A percentile compares a stretch with the other conserved stretches of the same genome.
These are phyloP conservation scores for Rhodotorula sp. DNA, from an alignment of 1,284 basidiomycete species.

Conservation along the genomic window DNA sequence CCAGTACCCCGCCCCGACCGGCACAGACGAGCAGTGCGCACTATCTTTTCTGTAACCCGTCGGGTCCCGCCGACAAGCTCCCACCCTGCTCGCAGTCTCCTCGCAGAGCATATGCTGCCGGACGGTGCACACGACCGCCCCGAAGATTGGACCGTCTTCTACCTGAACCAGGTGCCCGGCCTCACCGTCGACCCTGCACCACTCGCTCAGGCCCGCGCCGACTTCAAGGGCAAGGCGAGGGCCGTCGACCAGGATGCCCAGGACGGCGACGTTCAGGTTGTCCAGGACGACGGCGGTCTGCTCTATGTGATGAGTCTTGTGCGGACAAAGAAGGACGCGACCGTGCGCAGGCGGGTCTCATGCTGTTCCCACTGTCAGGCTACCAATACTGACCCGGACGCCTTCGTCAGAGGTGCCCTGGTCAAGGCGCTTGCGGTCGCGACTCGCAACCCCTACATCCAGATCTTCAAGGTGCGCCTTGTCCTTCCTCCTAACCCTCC, in stretches of 20 bases:
- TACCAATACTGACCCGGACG: neutral
- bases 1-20: slow-evolving; percentile 88
- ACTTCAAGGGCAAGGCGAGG: slow-evolving; percentile 9
- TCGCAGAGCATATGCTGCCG: slow-evolving; percentile 97
- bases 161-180: slow-evolving; percentile 86
- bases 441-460: slow-evolving; percentile 91
- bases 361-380: neutral
- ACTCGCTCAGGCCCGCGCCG: slow-evolving; percentile 1
- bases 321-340: slow-evolving; percentile 91
- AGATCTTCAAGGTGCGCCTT: slow-evolving; percentile 84
- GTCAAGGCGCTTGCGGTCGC: slow-evolving; percentile 97
- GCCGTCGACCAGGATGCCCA: neutral
- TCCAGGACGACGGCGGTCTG: slow-evolving; percentile 56
- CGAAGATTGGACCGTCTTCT: slow-evolving; percentile 98
- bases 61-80: neutral
- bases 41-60: neutral
- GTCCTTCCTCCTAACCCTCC: too few relatives aligned
- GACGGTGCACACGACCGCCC: slow-evolving; percentile 92
- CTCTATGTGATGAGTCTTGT: slow-evolving; percentile 93
- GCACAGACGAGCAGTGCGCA: slow-evolving; percentile 83
- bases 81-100: slow-evolving; percentile 60
- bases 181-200: slow-evolving; percentile 70
- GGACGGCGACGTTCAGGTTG: too few relatives aligned
- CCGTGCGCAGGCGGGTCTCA: slow-evolving; percentile 68
- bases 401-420: slow-evolving; percentile 72